Conservation (phyloP, 371 early-diverging fungal genomes). For the Phascolomyces articulosus region DNA sequence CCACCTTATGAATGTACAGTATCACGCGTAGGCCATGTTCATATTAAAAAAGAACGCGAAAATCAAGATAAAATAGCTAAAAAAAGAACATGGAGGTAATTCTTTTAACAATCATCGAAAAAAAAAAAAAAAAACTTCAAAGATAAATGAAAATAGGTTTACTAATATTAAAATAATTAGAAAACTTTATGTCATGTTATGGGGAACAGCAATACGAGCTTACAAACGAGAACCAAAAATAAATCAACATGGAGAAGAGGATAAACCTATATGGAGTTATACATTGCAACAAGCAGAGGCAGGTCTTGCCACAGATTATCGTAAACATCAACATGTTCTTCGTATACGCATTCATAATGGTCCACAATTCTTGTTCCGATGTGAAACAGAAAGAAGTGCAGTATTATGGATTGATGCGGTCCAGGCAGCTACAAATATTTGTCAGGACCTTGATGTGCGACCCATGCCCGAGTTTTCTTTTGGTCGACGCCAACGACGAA, state of each 20-base stretch:
- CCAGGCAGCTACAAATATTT: conserved; percentile 44
- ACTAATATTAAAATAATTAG: too few species aligned
- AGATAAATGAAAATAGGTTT: too few species aligned
- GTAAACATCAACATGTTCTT: conserved; percentile 39
- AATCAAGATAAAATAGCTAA: conserved; percentile 17
- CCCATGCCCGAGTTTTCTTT: conserved; percentile 48
- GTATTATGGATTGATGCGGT: conserved; percentile 40
- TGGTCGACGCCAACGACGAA: conserved; percentile 22
- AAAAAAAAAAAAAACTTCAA: too few species aligned
- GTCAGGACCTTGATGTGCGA: conserved; percentile 40
- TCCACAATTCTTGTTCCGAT: conserved; percentile 44
- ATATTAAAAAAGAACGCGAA: conserved; percentile 29
- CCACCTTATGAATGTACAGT: conserved; percentile 35
- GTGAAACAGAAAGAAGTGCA: conserved; percentile 18
- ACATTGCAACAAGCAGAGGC: conserved; percentile 45
- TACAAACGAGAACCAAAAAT: conserved; percentile 14
- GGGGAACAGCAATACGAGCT: conserved; percentile 24
- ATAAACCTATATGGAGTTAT: conserved; percentile 34
- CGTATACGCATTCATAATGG: conserved; percentile 36
- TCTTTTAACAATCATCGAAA: too few species aligned
- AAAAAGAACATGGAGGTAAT: conserved; percentile 34
- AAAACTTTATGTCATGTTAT: conserved; percentile 15
- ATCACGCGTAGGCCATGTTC: conserved; percentile 22
- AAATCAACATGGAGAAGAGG: neutral
- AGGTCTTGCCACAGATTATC: conserved; percentile 39